Conservation (phyloP, 164 flowering plant species). For the Dillenia turbinata region DNA sequence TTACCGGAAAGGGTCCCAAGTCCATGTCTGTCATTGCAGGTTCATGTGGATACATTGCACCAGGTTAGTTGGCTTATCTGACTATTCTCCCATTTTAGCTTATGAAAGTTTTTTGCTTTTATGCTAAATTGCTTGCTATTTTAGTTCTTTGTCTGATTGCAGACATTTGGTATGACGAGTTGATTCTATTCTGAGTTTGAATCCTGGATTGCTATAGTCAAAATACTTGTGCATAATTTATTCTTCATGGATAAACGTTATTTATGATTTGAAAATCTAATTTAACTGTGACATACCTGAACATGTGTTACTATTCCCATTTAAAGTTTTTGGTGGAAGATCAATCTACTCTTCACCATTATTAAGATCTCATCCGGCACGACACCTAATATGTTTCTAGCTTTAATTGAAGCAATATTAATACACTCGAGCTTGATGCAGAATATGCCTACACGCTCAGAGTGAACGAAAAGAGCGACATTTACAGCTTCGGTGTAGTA, state of each 20-base stretch:
- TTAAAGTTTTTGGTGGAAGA: too few relatives aligned
- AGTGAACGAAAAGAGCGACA: conserved; percentile 96
- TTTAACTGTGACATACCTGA: too few relatives aligned
- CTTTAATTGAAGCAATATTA: not conserved
- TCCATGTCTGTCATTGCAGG: conserved; percentile 80
- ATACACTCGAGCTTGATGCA: conserved; percentile 28
- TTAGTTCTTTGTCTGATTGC: not conserved
- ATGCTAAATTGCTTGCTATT: not conserved
- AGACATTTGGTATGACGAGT: too few relatives aligned
- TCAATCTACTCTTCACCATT: too few relatives aligned
- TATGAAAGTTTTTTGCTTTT: too few relatives aligned
- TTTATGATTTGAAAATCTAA: too few relatives aligned
- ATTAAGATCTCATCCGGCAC: too few relatives aligned
- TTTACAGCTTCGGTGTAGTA: conserved; percentile 93
- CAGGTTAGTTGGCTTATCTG: conserved; percentile 38
- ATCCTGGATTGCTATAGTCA: not conserved
- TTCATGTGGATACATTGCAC: conserved; percentile 85
- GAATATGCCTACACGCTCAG: conserved; percentile 95
- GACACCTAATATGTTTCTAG: too few relatives aligned
- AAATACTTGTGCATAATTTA: too few relatives aligned
- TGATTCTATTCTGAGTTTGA: not conserved
- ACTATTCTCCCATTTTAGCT: too few relatives aligned
- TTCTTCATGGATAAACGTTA: too few relatives aligned
- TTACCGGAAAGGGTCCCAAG: conserved; percentile 36
- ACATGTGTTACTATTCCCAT: too few relatives aligned